A percentile compares a stretch with the other conserved stretches of the same genome.
Evolutionary conservation across 2,329 filamentous ascomycete species (phyloP).

Genomic region (Monosporascus ibericus): DNA sequence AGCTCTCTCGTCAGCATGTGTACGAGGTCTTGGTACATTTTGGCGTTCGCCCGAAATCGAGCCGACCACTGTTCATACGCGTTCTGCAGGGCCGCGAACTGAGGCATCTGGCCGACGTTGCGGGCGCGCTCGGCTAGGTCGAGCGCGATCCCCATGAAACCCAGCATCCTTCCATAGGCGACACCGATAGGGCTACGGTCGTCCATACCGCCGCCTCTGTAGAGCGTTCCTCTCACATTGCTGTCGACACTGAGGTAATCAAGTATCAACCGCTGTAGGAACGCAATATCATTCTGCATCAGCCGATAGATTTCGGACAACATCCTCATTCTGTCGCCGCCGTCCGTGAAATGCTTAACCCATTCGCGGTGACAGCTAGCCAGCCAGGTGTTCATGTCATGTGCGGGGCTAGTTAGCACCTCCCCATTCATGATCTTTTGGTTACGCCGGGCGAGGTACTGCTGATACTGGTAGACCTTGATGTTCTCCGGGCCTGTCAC

Average conservation of each 20-base stretch:
- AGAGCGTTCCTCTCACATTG: neutral
- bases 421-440: too few relatives aligned
- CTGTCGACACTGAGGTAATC: constrained; percentile 7
- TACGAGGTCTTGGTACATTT: constrained; percentile 5
- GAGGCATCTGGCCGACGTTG: neutral
- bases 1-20: neutral
- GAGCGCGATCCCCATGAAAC: neutral
- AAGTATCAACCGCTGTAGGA: constrained; percentile 16
- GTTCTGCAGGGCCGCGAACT: neutral
- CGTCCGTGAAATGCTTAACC: neutral
- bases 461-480: too few relatives aligned
- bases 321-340: constrained; percentile 10
- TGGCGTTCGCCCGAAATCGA: neutral
- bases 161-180: constrained; percentile 1
- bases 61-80: constrained; percentile 6
- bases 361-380: neutral
- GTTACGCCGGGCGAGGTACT: too few relatives aligned
- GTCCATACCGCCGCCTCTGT: neutral
- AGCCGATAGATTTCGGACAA: neutral
- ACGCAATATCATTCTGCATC: constrained; percentile 9
- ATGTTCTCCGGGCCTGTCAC: too few relatives aligned
- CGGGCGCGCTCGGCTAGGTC: neutral
- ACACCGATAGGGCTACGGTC: neutral
- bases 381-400: too few relatives aligned
- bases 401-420: too few relatives aligned